Percentiles rank a stretch among this genome's conserved stretches.
Conservation (phyloP, 257 asterid species). For the Solanum chiquidenum region DNA sequence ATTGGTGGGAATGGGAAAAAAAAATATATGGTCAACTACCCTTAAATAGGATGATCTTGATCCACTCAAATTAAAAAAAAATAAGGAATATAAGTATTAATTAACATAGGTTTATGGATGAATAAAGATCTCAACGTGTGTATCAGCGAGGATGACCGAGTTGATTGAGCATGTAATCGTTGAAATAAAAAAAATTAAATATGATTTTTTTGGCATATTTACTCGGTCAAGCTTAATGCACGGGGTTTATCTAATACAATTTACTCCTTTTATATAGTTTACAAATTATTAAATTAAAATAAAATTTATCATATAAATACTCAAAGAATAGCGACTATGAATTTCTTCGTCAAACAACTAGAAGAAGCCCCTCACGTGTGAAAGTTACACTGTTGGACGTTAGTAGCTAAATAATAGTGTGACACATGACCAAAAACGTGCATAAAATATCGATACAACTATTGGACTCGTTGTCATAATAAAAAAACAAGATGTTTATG, state of each 20-base stretch:
- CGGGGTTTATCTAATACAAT: rapidly evolving
- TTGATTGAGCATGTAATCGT: neutral
- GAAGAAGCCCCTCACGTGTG: neutral
- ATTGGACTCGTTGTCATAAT: neutral
- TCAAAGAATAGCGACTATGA: rapidly evolving
- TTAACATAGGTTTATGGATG: neutral
- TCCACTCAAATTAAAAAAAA: neutral
- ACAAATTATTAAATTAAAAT: no score
- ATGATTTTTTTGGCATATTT: neutral
- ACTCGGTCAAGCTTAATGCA: neutral
- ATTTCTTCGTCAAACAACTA: neutral
- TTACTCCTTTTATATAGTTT: neutral
- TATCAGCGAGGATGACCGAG: neutral
- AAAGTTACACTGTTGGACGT: neutral
- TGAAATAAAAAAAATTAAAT: neutral
- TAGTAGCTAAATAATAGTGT: neutral
- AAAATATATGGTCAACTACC: neutral
- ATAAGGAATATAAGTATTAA: neutral
- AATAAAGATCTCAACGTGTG: neutral
- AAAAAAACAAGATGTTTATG: no score
- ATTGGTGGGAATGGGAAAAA: neutral
- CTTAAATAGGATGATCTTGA: neutral
- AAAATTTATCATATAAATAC: rapidly evolving
- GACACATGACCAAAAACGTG: neutral
- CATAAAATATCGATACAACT: neutral